Conservation (phyloP, 2,329 filamentous ascomycete species). For the Stachybotrys chlorohalonatus region DNA sequence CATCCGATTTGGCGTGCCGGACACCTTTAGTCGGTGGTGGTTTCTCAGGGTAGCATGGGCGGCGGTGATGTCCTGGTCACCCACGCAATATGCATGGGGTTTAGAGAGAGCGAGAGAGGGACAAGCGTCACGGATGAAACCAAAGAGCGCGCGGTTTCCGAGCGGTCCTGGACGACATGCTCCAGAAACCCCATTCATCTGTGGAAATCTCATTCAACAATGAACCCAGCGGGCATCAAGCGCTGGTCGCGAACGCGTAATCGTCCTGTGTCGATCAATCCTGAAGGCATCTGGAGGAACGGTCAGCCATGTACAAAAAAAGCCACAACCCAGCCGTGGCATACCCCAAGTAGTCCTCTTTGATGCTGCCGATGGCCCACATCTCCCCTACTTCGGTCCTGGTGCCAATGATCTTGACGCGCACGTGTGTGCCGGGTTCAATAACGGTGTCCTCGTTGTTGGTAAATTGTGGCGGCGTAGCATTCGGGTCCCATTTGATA, state of each 20-base stretch:
- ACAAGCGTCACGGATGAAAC: too few relatives aligned
- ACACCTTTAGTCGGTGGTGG: too few relatives aligned
- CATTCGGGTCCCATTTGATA: constrained; percentile 91
- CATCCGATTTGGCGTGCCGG: too few relatives aligned
- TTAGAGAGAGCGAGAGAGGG: too few relatives aligned
- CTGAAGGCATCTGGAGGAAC: constrained; percentile 16
- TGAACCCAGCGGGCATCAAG: background rate
- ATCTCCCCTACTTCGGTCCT: constrained; percentile 90
- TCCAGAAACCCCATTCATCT: too few relatives aligned
- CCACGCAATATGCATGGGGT: too few relatives aligned
- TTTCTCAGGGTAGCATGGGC: too few relatives aligned
- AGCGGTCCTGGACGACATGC: too few relatives aligned
- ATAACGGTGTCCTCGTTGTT: constrained; percentile 92
- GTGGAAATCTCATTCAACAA: background rate
- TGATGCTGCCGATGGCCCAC: constrained; percentile 96
- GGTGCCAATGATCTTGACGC: constrained; percentile 89
- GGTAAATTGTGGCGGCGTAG: constrained; percentile 92
- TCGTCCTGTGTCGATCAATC: constrained; percentile 8
- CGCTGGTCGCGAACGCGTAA: background rate
- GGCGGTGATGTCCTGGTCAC: too few relatives aligned
- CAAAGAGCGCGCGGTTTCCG: too few relatives aligned
- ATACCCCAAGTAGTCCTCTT: constrained; percentile 68
- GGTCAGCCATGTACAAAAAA: background rate
- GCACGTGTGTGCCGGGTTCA: constrained; percentile 86
- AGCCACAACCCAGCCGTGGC: constrained; percentile 3